phyloP scores from a whole-genome alignment of 805 yeast species.

The Maudiozyma turicensis region DNA sequence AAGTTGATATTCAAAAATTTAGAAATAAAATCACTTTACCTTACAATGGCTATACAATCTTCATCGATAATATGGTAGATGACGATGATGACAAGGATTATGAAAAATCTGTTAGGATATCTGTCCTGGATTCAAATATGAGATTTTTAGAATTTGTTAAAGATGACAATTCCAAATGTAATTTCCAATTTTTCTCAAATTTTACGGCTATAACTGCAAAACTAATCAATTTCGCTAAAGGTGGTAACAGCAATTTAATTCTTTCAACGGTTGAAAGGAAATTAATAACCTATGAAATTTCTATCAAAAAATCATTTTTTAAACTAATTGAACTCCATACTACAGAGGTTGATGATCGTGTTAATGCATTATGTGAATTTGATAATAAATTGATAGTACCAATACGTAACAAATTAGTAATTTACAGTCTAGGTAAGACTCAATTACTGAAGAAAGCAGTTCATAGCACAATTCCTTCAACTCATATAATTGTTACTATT shows the following conservation, averaged over 20 bases:
- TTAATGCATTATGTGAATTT: conserved; percentile 43
- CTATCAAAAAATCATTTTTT: conserved; percentile 10
- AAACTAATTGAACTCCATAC: conserved; percentile 44
- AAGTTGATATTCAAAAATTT: conserved; percentile 6
- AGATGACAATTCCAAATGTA: neutral
- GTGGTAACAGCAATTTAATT: conserved; percentile 30
- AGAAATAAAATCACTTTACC: conserved; percentile 7
- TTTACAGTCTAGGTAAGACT: conserved; percentile 68
- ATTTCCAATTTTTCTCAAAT: conserved; percentile 3
- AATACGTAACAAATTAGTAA: conserved; percentile 38
- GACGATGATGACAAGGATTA: neutral
- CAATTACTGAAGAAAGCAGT: conserved; percentile 64
- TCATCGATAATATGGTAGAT: conserved; percentile 4
- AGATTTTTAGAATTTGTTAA: neutral
- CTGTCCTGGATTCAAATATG: neutral
- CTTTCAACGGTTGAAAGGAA: conserved; percentile 33
- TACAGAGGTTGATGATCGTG: conserved; percentile 44
- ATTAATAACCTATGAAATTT: conserved; percentile 14
- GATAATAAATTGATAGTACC: conserved; percentile 56
- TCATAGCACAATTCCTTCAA: conserved; percentile 34
- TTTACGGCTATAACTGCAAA: conserved; percentile 12
- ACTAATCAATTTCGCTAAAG: conserved; percentile 18
- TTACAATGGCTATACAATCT: neutral
- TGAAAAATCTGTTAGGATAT: neutral
- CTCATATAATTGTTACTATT: conserved; percentile 45